A percentile compares a stretch with the other conserved stretches of the same genome.
Evolutionary conservation across 2,329 filamentous ascomycete genomes (phyloP).

Genomic region (Sclerotinia nivalis): DNA sequence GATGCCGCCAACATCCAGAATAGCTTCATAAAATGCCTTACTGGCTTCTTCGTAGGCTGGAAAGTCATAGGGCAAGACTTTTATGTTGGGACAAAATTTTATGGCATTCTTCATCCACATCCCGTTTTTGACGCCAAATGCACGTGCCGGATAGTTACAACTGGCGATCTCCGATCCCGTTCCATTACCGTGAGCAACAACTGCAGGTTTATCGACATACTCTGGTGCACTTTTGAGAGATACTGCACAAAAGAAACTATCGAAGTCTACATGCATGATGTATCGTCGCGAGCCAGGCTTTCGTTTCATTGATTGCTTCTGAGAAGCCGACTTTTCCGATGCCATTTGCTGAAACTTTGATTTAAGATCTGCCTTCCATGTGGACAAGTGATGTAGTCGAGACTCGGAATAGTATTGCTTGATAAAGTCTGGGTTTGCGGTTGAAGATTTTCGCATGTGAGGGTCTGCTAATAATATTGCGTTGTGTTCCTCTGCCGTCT

Average conservation of each 20-base stretch:
- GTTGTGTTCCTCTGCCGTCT: conserved; percentile 94
- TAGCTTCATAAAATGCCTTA: conserved; percentile 79
- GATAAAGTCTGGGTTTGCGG: conserved; percentile 89
- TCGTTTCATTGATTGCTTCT: conserved; percentile 50
- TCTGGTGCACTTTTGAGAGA: conserved; percentile 79
- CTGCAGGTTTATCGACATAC: conserved; percentile 74
- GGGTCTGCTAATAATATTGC: conserved; percentile 81
- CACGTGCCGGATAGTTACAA: conserved; percentile 90
- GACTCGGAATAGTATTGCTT: conserved; percentile 96
- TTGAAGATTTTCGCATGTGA: conserved; percentile 81
- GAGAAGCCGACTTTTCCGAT: conserved; percentile 61
- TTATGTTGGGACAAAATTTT: conserved; percentile 79
- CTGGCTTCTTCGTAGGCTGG: conserved; percentile 92
- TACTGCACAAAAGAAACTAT: conserved; percentile 96
- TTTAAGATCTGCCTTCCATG: conserved; percentile 95
- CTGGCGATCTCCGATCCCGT: conserved; percentile 93
- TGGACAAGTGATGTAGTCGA: conserved; percentile 88
- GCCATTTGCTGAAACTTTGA: conserved; percentile 81
- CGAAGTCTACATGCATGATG: conserved; percentile 94
- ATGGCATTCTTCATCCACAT: conserved; percentile 98
- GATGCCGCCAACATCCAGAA: conserved; percentile 74
- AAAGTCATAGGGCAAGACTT: conserved; percentile 94
- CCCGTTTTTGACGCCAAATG: conserved; percentile 88
- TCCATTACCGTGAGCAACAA: conserved; percentile 84
- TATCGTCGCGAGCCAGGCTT: conserved; percentile 71